These are phyloP conservation scores for Ensete glaucum DNA, from an alignment of 176 grass and related monocot species.

Conservation along the genomic window DNA sequence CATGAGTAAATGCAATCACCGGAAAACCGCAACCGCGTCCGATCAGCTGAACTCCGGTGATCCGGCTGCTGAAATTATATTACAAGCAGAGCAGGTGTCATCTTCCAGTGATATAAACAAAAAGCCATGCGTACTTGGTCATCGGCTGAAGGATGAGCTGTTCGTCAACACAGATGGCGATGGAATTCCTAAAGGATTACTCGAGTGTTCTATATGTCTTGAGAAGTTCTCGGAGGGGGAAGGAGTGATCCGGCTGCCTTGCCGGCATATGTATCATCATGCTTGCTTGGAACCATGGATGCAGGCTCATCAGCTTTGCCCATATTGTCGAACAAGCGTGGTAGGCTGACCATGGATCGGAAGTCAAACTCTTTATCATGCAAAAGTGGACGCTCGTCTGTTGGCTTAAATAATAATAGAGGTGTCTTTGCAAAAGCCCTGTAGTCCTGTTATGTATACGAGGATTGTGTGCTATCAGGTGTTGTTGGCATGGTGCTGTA, in stretches of 20 bases:
- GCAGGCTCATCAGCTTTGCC: neutral
- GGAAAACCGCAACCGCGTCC: neutral
- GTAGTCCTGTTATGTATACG: too few relatives aligned
- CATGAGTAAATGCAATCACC: neutral
- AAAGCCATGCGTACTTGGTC: neutral
- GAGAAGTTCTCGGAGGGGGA: conserved; percentile 13
- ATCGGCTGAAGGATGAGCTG: neutral
- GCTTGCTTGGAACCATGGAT: conserved; percentile 7
- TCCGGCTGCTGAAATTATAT: neutral
- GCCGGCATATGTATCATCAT: conserved; percentile 11
- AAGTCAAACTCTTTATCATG: too few relatives aligned
- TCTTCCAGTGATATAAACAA: neutral
- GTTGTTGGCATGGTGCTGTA: too few relatives aligned
- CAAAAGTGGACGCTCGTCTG: too few relatives aligned
- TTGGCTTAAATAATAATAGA: too few relatives aligned
- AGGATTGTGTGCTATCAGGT: too few relatives aligned
- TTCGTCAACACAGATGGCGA: neutral
- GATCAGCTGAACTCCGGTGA: neutral
- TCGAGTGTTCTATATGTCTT: conserved; percentile 12
- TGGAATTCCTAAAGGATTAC: neutral
- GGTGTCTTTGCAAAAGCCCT: too few relatives aligned
- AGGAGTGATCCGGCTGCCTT: neutral
- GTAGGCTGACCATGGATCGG: neutral
- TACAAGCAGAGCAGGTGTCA: neutral
- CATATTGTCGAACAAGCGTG: conserved; percentile 6